These are phyloP conservation scores for Euphorbia celastroides DNA, from an alignment of 441 rosid genomes.

Conservation along the genomic window DNA sequence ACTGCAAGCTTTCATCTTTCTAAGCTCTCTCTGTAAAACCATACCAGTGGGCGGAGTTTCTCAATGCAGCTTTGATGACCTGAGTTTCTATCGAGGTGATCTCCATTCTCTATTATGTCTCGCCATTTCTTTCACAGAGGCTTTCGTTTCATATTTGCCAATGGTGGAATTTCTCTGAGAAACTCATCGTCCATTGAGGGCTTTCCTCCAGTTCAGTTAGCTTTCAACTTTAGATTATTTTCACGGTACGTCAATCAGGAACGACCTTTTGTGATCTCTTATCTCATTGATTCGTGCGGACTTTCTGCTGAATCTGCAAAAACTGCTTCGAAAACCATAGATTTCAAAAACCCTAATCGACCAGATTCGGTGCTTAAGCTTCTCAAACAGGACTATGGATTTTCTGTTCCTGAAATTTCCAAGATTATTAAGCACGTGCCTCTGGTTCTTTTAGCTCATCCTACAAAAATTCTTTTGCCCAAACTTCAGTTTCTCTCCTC, in stretches of 20 bases:
- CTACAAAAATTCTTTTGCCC: constrained; percentile 18
- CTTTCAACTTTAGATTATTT: neutral
- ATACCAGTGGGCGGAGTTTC: too few species aligned
- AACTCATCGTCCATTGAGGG: neutral
- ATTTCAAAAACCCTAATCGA: neutral
- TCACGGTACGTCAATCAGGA: neutral
- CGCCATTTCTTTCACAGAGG: neutral
- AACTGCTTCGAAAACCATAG: constrained; percentile 1
- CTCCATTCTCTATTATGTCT: neutral
- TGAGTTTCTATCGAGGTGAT: too few species aligned
- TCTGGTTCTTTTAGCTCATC: constrained; percentile 8
- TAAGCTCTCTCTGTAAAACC: too few species aligned
- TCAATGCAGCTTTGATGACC: too few species aligned
- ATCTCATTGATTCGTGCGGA: constrained; percentile 3
- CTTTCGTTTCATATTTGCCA: neutral
- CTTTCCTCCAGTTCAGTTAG: neutral
- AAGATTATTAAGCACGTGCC: too few species aligned
- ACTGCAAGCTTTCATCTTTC: too few species aligned
- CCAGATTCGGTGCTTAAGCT: constrained; percentile 13
- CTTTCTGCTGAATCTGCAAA: neutral
- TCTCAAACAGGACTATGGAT: constrained; percentile 22
- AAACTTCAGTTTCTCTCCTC: constrained; percentile 17
- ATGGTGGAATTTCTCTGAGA: too few species aligned
- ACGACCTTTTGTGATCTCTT: neutral
- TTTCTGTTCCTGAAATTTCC: constrained; percentile 23